These are phyloP conservation scores for Friedmanniomyces simplex DNA, from an alignment of 495 filamentous ascomycete genomes.

Conservation along the genomic window DNA sequence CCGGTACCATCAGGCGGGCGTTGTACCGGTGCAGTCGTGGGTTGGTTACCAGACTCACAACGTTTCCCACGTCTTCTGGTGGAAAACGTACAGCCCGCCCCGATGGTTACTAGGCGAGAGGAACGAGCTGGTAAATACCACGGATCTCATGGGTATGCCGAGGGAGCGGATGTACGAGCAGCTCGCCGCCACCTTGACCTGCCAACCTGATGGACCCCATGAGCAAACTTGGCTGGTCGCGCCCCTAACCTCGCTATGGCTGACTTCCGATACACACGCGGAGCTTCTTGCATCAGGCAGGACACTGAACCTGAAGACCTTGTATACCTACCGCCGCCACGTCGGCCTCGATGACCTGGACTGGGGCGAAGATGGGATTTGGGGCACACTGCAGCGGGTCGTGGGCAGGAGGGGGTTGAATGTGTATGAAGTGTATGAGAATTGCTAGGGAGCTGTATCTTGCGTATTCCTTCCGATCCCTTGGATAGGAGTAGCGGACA, in stretches of 20 bases:
- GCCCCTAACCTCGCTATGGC: conserved; percentile 53
- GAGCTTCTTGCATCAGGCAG: conserved; percentile 14
- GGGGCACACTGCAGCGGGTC: conserved; percentile 61
- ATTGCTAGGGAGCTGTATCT: not conserved
- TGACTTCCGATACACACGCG: conserved; percentile 43
- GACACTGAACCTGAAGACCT: conserved; percentile 48
- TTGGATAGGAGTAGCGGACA: too few species aligned
- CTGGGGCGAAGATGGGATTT: conserved; percentile 72
- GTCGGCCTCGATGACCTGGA: conserved; percentile 90
- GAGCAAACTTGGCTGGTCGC: conserved; percentile 25
- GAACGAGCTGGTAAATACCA: conserved; percentile 52
- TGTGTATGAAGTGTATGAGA: conserved; percentile 57
- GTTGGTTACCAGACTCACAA: conserved; percentile 26
- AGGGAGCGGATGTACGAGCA: conserved; percentile 49
- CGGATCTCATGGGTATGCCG: conserved; percentile 73
- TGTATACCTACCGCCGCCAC: conserved; percentile 66
- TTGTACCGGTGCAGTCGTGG: conserved; percentile 68
- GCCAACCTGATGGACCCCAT: conserved; percentile 30
- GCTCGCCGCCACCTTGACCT: conserved; percentile 48
- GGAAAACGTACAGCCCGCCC: conserved; percentile 94
- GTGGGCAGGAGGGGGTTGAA: conserved; percentile 70
- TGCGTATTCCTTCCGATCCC: too few species aligned
- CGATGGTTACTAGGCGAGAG: conserved; percentile 80
- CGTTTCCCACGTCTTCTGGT: conserved; percentile 75
- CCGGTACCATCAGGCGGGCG: conserved; percentile 84